Conservation (phyloP, 768 basidiomycete genomes). For the Leccinum ochraceum region DNA sequence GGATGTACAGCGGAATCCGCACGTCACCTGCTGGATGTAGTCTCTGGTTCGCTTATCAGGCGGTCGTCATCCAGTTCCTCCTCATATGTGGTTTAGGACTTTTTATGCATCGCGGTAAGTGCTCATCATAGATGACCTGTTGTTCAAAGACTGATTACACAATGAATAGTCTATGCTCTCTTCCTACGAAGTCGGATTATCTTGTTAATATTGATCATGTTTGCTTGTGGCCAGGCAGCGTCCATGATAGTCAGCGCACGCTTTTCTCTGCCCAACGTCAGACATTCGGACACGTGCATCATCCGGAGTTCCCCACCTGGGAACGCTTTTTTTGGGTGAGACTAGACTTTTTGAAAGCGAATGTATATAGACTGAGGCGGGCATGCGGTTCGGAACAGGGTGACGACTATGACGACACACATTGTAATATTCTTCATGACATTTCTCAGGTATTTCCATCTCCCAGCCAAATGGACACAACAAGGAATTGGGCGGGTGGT, state of each 20-base stretch:
- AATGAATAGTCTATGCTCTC: conserved; percentile 19
- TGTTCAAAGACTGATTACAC: background rate
- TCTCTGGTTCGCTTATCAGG: conserved; percentile 22
- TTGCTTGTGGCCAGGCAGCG: background rate
- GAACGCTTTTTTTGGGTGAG: conserved; percentile 1
- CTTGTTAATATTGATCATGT: conserved; percentile 8
- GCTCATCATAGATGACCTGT: background rate
- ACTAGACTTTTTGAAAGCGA: background rate
- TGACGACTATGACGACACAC: conserved; percentile 22
- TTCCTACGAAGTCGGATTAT: conserved; percentile 13
- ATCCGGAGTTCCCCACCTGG: background rate
- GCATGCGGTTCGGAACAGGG: background rate
- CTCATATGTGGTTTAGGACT: conserved; percentile 12
- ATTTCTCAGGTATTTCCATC: conserved; percentile 17
- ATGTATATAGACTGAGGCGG: background rate
- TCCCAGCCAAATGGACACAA: conserved; percentile 13
- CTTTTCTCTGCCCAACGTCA: background rate
- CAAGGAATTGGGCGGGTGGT: conserved; percentile 7
- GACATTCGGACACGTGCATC: background rate
- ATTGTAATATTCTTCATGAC: conserved; percentile 19
- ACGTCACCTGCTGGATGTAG: conserved; percentile 12
- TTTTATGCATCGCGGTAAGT: conserved; percentile 24
- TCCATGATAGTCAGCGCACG: background rate
- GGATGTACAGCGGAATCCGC: conserved; percentile 17
- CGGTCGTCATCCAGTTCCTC: conserved; percentile 14